Evolutionary conservation across 345 rosid species (phyloP).

Genomic region (Excoecaria agallocha): DNA sequence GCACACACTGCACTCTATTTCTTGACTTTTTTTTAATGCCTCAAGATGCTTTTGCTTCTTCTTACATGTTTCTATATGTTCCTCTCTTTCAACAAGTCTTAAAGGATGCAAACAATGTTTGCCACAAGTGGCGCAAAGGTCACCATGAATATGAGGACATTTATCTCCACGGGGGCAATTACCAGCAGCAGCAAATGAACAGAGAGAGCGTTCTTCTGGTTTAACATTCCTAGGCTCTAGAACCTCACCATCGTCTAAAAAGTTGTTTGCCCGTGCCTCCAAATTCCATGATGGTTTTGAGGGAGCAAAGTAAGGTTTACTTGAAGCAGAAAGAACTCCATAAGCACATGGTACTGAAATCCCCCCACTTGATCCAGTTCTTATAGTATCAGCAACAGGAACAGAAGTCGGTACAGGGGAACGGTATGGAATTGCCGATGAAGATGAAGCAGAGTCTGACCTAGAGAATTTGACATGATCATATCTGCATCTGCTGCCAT

Average conservation of each 20-base stretch:
- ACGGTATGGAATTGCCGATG: constrained; percentile 36
- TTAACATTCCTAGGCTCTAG: constrained; percentile 40
- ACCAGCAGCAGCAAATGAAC: constrained; percentile 90
- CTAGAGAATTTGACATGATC: constrained; percentile 61
- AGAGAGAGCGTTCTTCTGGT: constrained; percentile 60
- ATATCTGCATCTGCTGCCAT: constrained; percentile 83
- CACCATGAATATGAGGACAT: constrained; percentile 89
- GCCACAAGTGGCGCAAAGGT: constrained; percentile 75
- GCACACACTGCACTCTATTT: constrained; percentile 73
- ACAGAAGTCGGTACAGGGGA: constrained; percentile 29
- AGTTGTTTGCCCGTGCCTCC: constrained; percentile 32
- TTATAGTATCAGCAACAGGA: constrained; percentile 26
- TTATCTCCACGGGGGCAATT: constrained; percentile 70
- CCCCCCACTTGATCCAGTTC: constrained; percentile 25
- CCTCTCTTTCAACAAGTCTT: constrained; percentile 73
- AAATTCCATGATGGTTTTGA: constrained; percentile 41
- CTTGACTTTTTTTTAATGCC: constrained; percentile 56
- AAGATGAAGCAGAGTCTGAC: constrained; percentile 55
- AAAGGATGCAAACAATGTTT: constrained; percentile 88
- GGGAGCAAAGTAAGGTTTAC: constrained; percentile 31
- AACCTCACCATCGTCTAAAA: constrained; percentile 30
- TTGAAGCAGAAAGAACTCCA: constrained; percentile 40
- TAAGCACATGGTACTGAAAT: constrained; percentile 24
- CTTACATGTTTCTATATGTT: constrained; percentile 67
- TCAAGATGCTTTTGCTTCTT: constrained; percentile 74